Base-by-base conservation (phyloP, 2,329 filamentous ascomycete species). In the Phaeosphaeriaceae sp. region DNA sequence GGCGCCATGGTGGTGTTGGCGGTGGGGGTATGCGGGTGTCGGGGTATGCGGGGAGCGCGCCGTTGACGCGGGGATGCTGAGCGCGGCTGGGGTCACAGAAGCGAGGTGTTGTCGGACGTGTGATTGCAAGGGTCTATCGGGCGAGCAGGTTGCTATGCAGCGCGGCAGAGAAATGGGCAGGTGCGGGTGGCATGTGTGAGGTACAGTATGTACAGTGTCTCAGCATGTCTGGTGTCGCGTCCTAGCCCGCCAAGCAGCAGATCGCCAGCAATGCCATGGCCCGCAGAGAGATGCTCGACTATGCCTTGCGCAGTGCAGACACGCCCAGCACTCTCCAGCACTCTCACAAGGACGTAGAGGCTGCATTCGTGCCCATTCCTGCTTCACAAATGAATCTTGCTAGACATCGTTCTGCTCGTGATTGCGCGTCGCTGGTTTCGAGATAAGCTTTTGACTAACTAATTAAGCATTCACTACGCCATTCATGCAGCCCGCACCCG, bases 391-490 rank as follows among this genome's bases (percentile, higher is more conserved):
- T n/a, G 36, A 13, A 7, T 40, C 36, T 17, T 3, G 15, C 36
- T n/a, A n/a, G 15, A 17, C 7, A 15, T 22, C 52, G 24, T 41
- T 17, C 22, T 22, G 22, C 31, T 25, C 9, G n/a, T 20, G 20
- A 15, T n/a, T 42, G 40, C 20, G 25, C 47, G 6, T 27, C n/a
- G 31, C 33, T 33, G 13, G 31, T n/a, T n/a, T n/a, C n/a, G n/a
- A 44, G 20, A 44, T 15, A 45, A 45, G 42, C 42, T 45, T 45
- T 19, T 24, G n/a, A n/a, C n/a, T n/a, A n/a, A n/a, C n/a, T n/a
- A n/a, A 60, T 64, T 61, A 73, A 73, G 70, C 69, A 58, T 71
- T 62, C 13, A 62, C 62, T 68, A 72, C 68, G 63, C 68, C 64
- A 64, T 67, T 21, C 46, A 27, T 24, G 31, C 58, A 67, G 53